Base-by-base conservation (phyloP, 169 alveolate species). In the Perkinsus olseni region DNA sequence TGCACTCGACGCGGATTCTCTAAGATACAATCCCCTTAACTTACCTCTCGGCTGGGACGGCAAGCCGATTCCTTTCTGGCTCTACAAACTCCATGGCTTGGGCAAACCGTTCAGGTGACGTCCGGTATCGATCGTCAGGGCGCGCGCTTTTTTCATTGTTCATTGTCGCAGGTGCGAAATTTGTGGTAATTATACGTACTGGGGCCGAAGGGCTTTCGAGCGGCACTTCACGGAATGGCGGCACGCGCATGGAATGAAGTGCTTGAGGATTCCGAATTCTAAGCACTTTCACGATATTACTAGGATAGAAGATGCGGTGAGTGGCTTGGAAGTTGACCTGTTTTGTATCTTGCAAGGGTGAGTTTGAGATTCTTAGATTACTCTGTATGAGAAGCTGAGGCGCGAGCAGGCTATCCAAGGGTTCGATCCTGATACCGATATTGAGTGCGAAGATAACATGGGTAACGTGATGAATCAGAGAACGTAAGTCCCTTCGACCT, bases 171-270 rank as follows among this genome's bases (percentile, higher is more conserved):
- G n/a, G 95, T 99, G 99, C 93, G 99, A 99, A 95, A 99, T 99
- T 38, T 99, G 99, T 96, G 99, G 99, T 13, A 99, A 99, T 93
- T 99, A 98, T 93, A 97, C 99, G 38, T 99, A 99, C 96, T 99
- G 99, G 99, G 99, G 99, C 4, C 96, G 99, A 94, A 96, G 99
- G 92, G 99, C 99, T 40, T 99, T 98, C 94, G 99, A 99, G 95
- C 97, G 98, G 93, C 99, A 99, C 95, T 99, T 99, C 96, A 97
- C 97, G 94, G 99, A 99, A 96, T 98, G 99, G 99, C 96, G 99
- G 94, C 99, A 99, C 96, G 98, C 99, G 37, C 98, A 98, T 96
- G 99, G 99, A 45, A 99, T 99, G 99, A 98, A 98, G 93, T 98
- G 99, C 94, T 97, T 99, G 74, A 98, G 98, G 94, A 98, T 99